These are phyloP conservation scores for Aegilops bicornis DNA, from an alignment of 176 grass and related monocot genomes.

Conservation along the genomic window DNA sequence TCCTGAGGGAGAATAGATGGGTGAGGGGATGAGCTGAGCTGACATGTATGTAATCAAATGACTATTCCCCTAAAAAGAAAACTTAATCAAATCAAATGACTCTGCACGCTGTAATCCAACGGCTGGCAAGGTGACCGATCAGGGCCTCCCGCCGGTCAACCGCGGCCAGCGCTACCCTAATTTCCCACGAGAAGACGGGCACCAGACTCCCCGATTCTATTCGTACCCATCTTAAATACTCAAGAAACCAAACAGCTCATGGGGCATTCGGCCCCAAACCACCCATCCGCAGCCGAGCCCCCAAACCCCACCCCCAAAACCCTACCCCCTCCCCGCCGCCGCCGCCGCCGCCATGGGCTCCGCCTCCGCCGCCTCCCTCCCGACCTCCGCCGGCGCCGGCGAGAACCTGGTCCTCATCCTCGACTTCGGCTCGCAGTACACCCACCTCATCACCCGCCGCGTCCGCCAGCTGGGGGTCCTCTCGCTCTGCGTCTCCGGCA, in stretches of 20 bases:
- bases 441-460: slow-evolving; percentile 84
- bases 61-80: no score
- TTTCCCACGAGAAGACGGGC: no score
- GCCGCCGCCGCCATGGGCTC: slow-evolving; percentile 24
- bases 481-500: slow-evolving; percentile 85
- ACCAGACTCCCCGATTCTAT: no score
- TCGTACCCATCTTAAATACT: no score
- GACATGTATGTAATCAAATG: no score
- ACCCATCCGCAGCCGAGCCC: background rate
- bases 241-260: background rate
- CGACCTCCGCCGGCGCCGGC: slow-evolving; percentile 15
- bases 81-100: no score
- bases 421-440: slow-evolving; percentile 85
- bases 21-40: no score
- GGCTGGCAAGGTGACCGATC: no score
- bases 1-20: no score
- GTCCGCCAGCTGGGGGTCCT: slow-evolving; percentile 82
- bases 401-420: slow-evolving; percentile 82
- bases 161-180: no score
- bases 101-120: no score
- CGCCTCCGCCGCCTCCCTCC: slow-evolving; percentile 2
- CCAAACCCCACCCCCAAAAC: slow-evolving; percentile 3
- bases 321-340: slow-evolving; percentile 5
- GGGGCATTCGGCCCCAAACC: slow-evolving; percentile 1
- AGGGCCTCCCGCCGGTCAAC: no score